These are phyloP conservation scores for Noccaea bulbosa DNA, from an alignment of 345 rosid genomes.

Conservation along the genomic window DNA sequence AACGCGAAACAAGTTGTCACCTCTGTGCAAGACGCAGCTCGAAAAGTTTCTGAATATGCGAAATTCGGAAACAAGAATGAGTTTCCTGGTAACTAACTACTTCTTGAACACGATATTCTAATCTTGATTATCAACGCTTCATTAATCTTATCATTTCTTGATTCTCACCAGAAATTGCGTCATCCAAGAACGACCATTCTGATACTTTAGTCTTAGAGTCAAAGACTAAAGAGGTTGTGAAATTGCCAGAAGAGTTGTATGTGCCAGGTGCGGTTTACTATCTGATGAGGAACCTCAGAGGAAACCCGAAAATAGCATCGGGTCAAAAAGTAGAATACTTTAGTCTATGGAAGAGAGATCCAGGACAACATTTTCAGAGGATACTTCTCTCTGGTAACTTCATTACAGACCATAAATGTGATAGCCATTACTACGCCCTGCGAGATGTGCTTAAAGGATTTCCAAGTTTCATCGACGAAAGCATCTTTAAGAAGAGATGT, in stretches of 20 bases:
- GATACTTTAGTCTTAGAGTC: conserved; percentile 34
- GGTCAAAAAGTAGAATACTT: conserved; percentile 53
- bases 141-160: conserved; percentile 9
- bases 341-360: conserved; percentile 80
- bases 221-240: conserved; percentile 23
- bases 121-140: neutral
- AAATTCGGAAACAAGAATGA: conserved; percentile 57
- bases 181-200: conserved; percentile 30
- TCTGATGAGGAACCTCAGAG: conserved; percentile 65
- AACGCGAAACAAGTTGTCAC: conserved; percentile 85
- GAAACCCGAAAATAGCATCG: conserved; percentile 28
- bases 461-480: conserved; percentile 53
- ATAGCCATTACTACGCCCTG: conserved; percentile 80
- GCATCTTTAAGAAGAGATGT: conserved; percentile 45
- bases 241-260: conserved; percentile 62
- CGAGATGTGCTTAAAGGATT: conserved; percentile 88
- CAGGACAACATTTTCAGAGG: conserved; percentile 85
- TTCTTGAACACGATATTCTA: neutral
- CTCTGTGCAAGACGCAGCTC: conserved; percentile 85
- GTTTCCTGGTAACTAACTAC: conserved; percentile 51
- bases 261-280: conserved; percentile 82
- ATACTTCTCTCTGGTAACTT: conserved; percentile 82
- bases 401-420: conserved; percentile 88
- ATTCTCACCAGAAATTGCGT: conserved; percentile 41
- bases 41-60: conserved; percentile 83